Conservation (phyloP, 2,329 filamentous ascomycete species). For the Arachnopeziza araneosa region DNA sequence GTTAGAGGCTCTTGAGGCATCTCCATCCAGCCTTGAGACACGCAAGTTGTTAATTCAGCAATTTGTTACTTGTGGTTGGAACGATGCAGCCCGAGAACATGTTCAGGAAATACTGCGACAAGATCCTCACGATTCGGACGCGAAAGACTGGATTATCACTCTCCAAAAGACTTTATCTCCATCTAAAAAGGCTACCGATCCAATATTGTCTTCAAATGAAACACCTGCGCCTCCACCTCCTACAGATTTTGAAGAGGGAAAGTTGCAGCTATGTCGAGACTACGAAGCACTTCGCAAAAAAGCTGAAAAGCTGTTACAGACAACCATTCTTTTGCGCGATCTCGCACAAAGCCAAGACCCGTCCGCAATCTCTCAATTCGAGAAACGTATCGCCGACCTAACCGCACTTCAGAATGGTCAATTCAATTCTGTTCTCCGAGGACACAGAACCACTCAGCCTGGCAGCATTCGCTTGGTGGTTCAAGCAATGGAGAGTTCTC, state of each 20-base stretch:
- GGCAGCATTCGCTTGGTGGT: slow-evolving; percentile 6
- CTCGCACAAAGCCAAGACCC: background rate
- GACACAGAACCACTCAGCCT: background rate
- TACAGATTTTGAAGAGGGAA: background rate
- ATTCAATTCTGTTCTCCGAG: slow-evolving; percentile 8
- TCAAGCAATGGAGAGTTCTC: slow-evolving; percentile 3
- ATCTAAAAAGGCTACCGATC: too few relatives aligned
- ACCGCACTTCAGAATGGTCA: slow-evolving; percentile 7
- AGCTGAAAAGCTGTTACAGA: slow-evolving; percentile 7
- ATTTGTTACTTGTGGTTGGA: slow-evolving; percentile 7
- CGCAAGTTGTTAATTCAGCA: slow-evolving; percentile 13
- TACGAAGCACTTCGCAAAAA: slow-evolving; percentile 7
- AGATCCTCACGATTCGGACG: slow-evolving; percentile 2
- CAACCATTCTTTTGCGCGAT: slow-evolving; percentile 3
- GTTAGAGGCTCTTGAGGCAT: slow-evolving; percentile 10
- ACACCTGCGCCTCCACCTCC: too few relatives aligned
- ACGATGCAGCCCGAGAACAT: slow-evolving; percentile 10
- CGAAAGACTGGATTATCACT: background rate
- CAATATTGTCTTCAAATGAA: too few relatives aligned
- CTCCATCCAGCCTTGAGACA: slow-evolving; percentile 10
- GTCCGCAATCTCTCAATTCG: background rate
- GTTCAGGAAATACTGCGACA: slow-evolving; percentile 3
- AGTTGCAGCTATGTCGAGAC: slow-evolving; percentile 2
- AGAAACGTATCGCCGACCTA: slow-evolving; percentile 8
- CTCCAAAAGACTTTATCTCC: too few relatives aligned